These are phyloP conservation scores for Protomyces macrosporus DNA, from an alignment of 1,139 yeast species.

Conservation along the genomic window DNA sequence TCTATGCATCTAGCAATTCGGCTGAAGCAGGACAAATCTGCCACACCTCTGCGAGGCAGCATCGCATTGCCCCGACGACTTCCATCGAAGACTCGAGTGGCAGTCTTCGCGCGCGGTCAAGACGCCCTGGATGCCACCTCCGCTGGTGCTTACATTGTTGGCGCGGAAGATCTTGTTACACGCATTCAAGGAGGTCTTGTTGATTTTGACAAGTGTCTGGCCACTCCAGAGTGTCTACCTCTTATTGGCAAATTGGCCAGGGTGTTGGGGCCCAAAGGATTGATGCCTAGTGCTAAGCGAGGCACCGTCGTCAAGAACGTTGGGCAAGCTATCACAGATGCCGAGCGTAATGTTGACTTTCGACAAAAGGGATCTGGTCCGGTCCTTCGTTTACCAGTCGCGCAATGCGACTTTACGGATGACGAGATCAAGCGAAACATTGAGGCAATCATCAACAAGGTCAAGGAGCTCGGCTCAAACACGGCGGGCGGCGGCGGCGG, in stretches of 20 bases:
- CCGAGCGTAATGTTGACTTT: constrained; percentile 59
- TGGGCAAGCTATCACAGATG: constrained; percentile 39
- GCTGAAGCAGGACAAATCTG: constrained; percentile 16
- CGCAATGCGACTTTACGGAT: constrained; percentile 59
- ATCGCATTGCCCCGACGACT: constrained; percentile 12
- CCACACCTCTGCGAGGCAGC: constrained; percentile 17
- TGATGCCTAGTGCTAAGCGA: constrained; percentile 80
- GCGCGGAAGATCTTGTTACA: constrained; percentile 28
- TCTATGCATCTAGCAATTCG: constrained; percentile 11
- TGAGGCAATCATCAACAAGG: constrained; percentile 57
- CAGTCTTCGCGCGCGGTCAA: constrained; percentile 28
- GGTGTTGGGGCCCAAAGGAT: constrained; percentile 77
- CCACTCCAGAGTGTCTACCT: constrained; percentile 72
- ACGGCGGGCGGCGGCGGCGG: constrained; percentile 46
- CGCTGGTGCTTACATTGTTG: constrained; percentile 28
- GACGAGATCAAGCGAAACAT: constrained; percentile 68
- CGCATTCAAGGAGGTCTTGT: constrained; percentile 54
- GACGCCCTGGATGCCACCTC: constrained; percentile 22
- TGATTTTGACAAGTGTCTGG: constrained; percentile 71
- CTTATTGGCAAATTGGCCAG: constrained; percentile 64
- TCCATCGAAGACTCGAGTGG: constrained; percentile 17
- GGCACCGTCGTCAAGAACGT: constrained; percentile 77
- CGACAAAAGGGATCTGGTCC: constrained; percentile 51
- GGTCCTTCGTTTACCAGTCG: constrained; percentile 19
- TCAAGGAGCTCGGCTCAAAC: constrained; percentile 39